Conservation (phyloP, 192 early-diverging fungal genomes). For the Coemansia sp. region DNA sequence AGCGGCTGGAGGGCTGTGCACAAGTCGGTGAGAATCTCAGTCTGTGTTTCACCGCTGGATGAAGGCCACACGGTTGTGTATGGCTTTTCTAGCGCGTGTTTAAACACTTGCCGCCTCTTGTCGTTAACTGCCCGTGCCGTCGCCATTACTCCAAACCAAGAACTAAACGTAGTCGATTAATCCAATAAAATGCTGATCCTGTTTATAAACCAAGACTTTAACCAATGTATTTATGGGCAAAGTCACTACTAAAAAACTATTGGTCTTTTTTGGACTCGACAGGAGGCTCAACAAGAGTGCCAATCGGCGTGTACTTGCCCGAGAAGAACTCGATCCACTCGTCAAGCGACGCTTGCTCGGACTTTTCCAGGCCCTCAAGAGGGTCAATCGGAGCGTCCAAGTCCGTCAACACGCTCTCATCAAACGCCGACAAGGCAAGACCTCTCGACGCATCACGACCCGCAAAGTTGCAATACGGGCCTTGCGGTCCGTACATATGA, state of each 20-base stretch:
- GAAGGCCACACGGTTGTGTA: conserved; percentile 41
- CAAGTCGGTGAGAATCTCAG: conserved; percentile 18
- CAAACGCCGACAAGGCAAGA: conserved; percentile 85
- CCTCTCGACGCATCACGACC: conserved; percentile 96
- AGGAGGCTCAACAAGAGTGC: conserved; percentile 59
- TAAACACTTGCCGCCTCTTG: conserved; percentile 39
- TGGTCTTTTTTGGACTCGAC: conserved; percentile 8
- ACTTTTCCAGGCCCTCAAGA: conserved; percentile 70
- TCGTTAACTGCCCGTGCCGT: conserved; percentile 22
- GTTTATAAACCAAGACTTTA: too few species aligned
- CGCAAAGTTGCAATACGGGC: conserved; percentile 95
- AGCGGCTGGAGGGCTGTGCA: conserved; percentile 35
- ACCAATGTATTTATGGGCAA: too few species aligned
- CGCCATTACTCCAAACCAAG: neutral
- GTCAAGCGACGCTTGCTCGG: conserved; percentile 71
- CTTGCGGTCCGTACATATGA: conserved; percentile 86
- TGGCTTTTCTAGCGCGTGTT: conserved; percentile 46
- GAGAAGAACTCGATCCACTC: conserved; percentile 83
- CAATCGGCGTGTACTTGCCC: conserved; percentile 74
- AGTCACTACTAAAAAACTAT: neutral
- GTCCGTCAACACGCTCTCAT: conserved; percentile 67
- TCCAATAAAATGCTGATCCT: too few species aligned
- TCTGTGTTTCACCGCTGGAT: conserved; percentile 8
- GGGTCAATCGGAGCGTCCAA: conserved; percentile 74
- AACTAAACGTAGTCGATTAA: too few species aligned